Evolutionary conservation across 345 rosid species (phyloP).

Genomic region (Eucalyptus curtisii): DNA sequence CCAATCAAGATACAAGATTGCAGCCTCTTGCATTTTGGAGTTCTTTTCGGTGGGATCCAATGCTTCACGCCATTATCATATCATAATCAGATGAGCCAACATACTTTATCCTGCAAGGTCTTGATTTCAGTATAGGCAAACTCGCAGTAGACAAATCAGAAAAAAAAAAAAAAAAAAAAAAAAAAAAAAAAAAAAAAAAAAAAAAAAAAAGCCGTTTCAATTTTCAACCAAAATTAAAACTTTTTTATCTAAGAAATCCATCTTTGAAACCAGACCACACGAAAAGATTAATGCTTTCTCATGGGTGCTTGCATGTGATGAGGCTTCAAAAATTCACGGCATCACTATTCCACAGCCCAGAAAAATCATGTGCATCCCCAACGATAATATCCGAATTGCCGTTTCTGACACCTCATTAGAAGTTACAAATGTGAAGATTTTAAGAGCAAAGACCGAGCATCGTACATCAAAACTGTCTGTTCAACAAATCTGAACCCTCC

Average conservation of each 20-base stretch:
- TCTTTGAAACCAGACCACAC: too few species aligned
- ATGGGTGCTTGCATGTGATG: too few species aligned
- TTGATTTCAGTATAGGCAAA: neutral
- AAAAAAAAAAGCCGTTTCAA: neutral
- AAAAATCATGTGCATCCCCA: neutral
- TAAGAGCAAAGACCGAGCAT: neutral
- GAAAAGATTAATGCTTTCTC: too few species aligned
- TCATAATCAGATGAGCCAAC: neutral
- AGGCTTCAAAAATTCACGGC: neutral
- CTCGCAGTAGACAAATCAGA: neutral
- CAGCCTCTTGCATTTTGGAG: conserved; percentile 99
- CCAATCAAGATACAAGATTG: conserved; percentile 40
- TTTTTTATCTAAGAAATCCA: neutral
- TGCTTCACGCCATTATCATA: conserved; percentile 66
- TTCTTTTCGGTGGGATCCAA: conserved; percentile 91
- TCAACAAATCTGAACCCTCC: neutral
- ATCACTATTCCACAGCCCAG: neutral
- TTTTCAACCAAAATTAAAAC: neutral
- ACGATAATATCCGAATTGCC: neutral
- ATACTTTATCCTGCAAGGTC: neutral
- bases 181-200: too few species aligned
- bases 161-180: neutral
- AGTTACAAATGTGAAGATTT: neutral
- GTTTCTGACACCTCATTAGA: neutral
- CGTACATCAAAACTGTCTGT: neutral